Evolutionary conservation across 2,329 filamentous ascomycete genomes (phyloP), one percentile per base, ranked within the genome.

Genomic region (Penicillium sp.): DNA sequence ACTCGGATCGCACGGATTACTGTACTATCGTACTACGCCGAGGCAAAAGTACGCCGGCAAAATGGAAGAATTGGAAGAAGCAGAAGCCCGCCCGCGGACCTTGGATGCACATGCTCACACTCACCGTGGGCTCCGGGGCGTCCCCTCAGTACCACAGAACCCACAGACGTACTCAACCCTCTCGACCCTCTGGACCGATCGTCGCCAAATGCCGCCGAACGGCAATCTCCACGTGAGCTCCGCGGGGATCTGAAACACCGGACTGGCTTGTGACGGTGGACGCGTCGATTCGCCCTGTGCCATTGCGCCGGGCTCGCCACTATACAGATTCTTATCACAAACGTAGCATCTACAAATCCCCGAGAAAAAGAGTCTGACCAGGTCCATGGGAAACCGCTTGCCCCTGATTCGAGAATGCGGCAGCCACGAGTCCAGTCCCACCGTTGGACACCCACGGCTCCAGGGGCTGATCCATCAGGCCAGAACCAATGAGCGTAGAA

Each of bases 161-260:
- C 20, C 38, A 40, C 18, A 40, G 38, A 24, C 38, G 6, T 16
- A 2, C 20, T 48, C 24, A 25, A 48, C 51, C 42, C 20, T 39
- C 46, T 28, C 25, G 16, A 46, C 41, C 46, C 28, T 24, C 35
- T 40, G 10, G 11, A 25, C 22, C 25, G 54, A 60, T 61, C 58
- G 54, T 54, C 56, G 30, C 31, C 44, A 60, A 60, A 43, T 61
- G 51, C 55, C 57, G 54, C 48, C 49, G 52, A 61, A 54, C 55
- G 55, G 50, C 46, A 54, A 28, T 47, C 20, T 48, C 52, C 58
- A 63, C 53, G 57, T 58, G 59, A 60, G 57, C 57, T 61, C 48
- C 55, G 53, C 51, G 60, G 53, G 55, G 48, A 60, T 61, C 55
- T 61, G 55, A 63, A 58, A 61, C 57, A 51, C 50, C 45, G 53